Base-by-base conservation (phyloP, 768 basidiomycete species). In the Sarcodon sp. region DNA sequence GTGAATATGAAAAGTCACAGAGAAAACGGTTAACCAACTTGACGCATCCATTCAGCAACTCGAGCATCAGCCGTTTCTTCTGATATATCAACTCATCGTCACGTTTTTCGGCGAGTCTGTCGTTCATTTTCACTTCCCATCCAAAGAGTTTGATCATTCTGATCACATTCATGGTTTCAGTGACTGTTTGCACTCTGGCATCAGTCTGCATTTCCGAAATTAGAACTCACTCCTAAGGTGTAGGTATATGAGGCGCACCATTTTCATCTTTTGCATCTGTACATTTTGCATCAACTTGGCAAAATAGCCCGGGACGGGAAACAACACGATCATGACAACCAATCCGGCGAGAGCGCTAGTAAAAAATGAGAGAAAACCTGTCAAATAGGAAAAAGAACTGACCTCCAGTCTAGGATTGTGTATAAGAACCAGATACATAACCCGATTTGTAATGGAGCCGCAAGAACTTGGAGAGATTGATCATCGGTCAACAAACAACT, bases 61-160 rank as follows among this genome's bases (percentile, higher is more conserved):
- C 68, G 13, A 77, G 62, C 31, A 81, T 54, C 55, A 77, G 72
- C 38, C 69, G 61, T 55, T 71, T 74, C 67, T 70, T 72, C 37
- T 80, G 64, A 60, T 69, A 71, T 3, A 54, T 49, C 12, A 88
- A 61, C 59, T 88, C 86, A 3, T 71, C 71, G 39, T 80, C 73
- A 50, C 85, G 72, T 54, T 76, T 76, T 32, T 70, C 69, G 16
- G 69, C 62, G 43, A 89, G 66, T 45, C 69, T 68, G 10, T 69
- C 59, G 18, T 72, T 65, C 56, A 82, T 72, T 43, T 74, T 70
- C 2, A 21, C 37, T 49, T 71, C 69, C 69, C 61, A 65, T 18
- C 63, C 65, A 44, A 73, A 75, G 51, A 72, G 64, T 57, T 76
- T 76, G 60, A 74, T 59, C 66, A 75, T 72, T 12, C 72, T 66